These are phyloP conservation scores for Mortierella sp. DNA, from an alignment of 371 early-diverging fungal species.

Conservation along the genomic window DNA sequence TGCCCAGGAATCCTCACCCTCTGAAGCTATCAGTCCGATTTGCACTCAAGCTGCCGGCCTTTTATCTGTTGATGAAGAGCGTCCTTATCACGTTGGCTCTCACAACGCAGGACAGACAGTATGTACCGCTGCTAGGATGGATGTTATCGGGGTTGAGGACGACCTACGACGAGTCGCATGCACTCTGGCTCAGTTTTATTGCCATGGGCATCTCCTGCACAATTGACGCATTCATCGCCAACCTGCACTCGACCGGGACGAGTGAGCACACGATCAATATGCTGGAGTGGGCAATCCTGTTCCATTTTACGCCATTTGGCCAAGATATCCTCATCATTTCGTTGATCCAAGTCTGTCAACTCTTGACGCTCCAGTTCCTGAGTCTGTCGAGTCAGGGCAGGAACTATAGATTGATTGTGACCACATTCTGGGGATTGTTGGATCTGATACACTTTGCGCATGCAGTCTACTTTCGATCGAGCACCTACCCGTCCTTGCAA, in stretches of 20 bases:
- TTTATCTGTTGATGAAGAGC: conserved; percentile 52
- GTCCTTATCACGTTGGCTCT: conserved; percentile 37
- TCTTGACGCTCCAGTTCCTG: conserved; percentile 44
- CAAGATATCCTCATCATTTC: conserved; percentile 52
- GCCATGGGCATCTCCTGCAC: conserved; percentile 54
- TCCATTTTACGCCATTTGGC: conserved; percentile 52
- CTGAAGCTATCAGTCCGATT: conserved; percentile 49
- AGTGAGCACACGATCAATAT: conserved; percentile 49
- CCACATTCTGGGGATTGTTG: conserved; percentile 52
- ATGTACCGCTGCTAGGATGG: conserved; percentile 18
- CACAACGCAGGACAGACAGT: conserved; percentile 17
- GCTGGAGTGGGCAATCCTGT: conserved; percentile 56
- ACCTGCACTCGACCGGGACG: conserved; percentile 26
- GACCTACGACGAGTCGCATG: conserved; percentile 38
- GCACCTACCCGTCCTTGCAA: conserved; percentile 51
- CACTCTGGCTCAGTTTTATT: conserved; percentile 51
- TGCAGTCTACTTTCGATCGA: conserved; percentile 35
- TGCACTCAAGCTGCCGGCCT: conserved; percentile 48
- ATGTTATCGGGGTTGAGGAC: conserved; percentile 18
- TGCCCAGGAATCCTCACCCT: conserved; percentile 53
- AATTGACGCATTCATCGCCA: conserved; percentile 45
- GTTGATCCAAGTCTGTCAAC: conserved; percentile 51
- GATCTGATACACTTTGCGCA: conserved; percentile 49
- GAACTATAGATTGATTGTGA: conserved; percentile 46
- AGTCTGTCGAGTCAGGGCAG: conserved; percentile 37